A percentile compares a stretch with the other conserved stretches of the same genome.
Conservation (phyloP, 805 yeast species). For the Kodamaea leandrae region DNA sequence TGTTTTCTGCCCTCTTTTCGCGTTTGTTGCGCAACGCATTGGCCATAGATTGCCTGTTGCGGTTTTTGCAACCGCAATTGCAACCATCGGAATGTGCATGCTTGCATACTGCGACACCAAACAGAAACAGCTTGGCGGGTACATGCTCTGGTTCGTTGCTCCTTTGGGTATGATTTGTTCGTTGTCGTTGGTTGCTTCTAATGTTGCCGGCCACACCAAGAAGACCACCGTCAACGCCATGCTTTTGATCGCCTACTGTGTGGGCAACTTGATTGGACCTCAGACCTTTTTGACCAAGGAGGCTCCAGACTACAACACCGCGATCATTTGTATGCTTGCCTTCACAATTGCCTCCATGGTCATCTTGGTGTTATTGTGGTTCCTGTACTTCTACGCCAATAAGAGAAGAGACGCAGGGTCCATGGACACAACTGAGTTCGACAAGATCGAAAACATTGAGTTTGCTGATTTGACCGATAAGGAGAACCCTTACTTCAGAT, state of each 20-base stretch:
- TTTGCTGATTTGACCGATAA: too few relatives aligned
- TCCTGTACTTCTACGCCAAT: too few relatives aligned
- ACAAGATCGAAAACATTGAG: too few relatives aligned
- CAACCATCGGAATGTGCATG: constrained; percentile 17
- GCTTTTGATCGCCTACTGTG: constrained; percentile 30
- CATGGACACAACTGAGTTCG: too few relatives aligned
- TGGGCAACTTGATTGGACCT: too few relatives aligned
- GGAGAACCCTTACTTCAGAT: too few relatives aligned
- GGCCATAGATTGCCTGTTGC: constrained; percentile 29
- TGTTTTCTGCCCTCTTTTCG: constrained; percentile 33
- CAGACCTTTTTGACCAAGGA: constrained; percentile 40
- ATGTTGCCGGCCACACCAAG: constrained; percentile 29
- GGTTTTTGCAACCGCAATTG: constrained; percentile 21
- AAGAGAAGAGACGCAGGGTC: too few relatives aligned
- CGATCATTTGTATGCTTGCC: too few relatives aligned
- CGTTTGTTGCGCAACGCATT: constrained; percentile 21
- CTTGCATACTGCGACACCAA: not conserved
- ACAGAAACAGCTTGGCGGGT: not conserved
- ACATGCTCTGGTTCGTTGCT: too few relatives aligned
- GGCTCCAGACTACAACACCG: constrained; percentile 43
- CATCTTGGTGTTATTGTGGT: constrained; percentile 42
- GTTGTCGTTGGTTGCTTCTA: constrained; percentile 27
- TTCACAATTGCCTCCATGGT: too few relatives aligned
- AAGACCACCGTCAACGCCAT: constrained; percentile 32
- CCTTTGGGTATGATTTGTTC: constrained; percentile 32